Conservation (phyloP, 768 basidiomycete species). For the Pleurotus giganteus region DNA sequence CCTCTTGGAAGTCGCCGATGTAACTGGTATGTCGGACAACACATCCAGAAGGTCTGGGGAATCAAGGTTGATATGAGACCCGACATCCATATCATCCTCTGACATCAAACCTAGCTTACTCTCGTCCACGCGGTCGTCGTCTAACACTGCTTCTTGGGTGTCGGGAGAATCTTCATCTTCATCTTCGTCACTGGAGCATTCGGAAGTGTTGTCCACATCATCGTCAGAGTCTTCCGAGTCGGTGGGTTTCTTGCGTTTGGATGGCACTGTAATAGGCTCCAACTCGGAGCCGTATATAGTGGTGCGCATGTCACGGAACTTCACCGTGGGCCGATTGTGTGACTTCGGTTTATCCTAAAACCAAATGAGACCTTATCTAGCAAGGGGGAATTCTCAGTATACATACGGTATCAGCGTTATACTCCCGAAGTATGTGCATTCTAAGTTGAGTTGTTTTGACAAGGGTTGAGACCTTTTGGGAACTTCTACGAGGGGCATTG, state of each 20-base stretch:
- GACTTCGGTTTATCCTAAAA: too few species aligned
- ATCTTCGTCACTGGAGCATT: not conserved
- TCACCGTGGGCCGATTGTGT: constrained; percentile 2
- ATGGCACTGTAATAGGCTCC: not conserved
- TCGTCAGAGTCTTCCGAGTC: not conserved
- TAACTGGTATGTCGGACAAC: not conserved
- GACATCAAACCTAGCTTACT: not conserved
- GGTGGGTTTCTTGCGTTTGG: not conserved
- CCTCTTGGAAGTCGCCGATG: too few species aligned
- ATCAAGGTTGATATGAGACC: not conserved
- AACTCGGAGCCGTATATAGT: not conserved
- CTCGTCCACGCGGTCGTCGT: not conserved
- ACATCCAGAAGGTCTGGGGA: not conserved
- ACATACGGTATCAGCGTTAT: not conserved
- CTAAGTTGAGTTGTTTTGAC: constrained; percentile 5
- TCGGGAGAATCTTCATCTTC: not conserved
- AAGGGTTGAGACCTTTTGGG: constrained; percentile 23
- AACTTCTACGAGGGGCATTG: constrained; percentile 27
- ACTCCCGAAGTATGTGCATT: not conserved
- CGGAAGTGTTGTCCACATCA: not conserved
- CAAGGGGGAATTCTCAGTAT: too few species aligned
- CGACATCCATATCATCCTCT: not conserved
- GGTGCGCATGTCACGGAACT: not conserved
- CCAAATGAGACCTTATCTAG: too few species aligned
- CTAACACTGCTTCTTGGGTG: not conserved